phyloP scores from a whole-genome alignment of 495 filamentous ascomycete species.

The Penicillium angulare region DNA sequence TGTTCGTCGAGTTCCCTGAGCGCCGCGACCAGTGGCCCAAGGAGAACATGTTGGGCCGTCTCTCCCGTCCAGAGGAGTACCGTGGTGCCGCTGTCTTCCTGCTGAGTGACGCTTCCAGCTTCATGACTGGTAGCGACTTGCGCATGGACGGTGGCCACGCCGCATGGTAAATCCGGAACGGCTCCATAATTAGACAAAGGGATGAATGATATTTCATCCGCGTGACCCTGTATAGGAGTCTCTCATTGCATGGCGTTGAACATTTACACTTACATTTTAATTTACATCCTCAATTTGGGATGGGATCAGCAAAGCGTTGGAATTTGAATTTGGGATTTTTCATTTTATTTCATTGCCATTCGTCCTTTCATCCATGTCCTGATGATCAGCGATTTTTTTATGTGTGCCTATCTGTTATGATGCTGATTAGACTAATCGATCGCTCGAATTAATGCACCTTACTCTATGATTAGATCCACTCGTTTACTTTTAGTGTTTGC shows the following conservation, averaged over 20 bases:
- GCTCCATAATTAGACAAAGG: too few species aligned
- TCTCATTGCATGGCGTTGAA: constrained; percentile 28
- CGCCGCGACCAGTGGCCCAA: constrained; percentile 74
- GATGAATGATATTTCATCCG: constrained; percentile 6
- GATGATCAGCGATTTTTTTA: not conserved
- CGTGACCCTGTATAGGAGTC: constrained; percentile 7
- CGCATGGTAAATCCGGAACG: constrained; percentile 74
- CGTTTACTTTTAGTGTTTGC: not conserved
- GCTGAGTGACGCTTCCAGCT: constrained; percentile 80
- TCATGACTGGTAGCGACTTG: constrained; percentile 81
- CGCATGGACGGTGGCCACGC: constrained; percentile 80
- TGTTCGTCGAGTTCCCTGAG: constrained; percentile 76
- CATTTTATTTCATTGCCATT: too few species aligned
- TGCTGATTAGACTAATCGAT: constrained; percentile 23
- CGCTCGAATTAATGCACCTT: constrained; percentile 5
- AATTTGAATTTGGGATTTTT: not conserved
- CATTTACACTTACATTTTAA: not conserved
- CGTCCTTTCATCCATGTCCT: not conserved
- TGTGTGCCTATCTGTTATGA: not conserved
- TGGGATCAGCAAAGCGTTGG: constrained; percentile 6
- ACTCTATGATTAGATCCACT: constrained; percentile 19
- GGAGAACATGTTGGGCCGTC: constrained; percentile 83
- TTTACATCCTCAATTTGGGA: not conserved
- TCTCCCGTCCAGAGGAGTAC: constrained; percentile 81
- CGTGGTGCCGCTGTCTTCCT: constrained; percentile 79